These are phyloP conservation scores for Avena sativa DNA, from an alignment of 176 grass and related monocot species.

Conservation along the genomic window DNA sequence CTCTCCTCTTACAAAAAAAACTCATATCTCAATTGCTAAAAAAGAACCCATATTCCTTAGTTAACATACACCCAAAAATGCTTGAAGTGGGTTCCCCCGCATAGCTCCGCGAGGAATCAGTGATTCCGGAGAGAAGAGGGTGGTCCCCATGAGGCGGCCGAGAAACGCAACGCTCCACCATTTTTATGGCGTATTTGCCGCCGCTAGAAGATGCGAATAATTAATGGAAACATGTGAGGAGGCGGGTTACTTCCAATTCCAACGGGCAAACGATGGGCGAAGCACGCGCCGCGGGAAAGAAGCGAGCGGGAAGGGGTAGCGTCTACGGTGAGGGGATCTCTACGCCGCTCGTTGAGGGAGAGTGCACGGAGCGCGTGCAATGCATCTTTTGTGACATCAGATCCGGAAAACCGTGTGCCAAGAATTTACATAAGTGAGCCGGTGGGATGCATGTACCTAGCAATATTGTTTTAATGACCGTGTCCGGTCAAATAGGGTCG, in stretches of 20 bases:
- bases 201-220: neutral
- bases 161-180: neutral
- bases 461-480: neutral
- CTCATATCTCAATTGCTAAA: neutral
- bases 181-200: neutral
- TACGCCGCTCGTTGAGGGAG: no score
- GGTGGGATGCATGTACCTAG: neutral
- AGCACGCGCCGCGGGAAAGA: neutral
- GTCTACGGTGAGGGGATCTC: neutral
- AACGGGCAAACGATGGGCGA: neutral
- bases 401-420: neutral
- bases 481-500: neutral
- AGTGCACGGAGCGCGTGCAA: neutral
- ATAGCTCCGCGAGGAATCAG: neutral
- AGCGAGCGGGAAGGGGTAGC: neutral
- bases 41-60: neutral
- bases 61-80: neutral
- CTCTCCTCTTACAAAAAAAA: neutral
- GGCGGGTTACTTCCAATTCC: neutral
- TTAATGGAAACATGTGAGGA: neutral
- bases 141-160: fast-evolving
- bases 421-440: neutral
- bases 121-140: neutral
- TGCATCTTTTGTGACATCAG: neutral
- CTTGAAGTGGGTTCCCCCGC: neutral